A percentile compares a stretch with the other conserved stretches of the same genome.
These are phyloP conservation scores for Pulveroboletus sp. DNA, from an alignment of 768 basidiomycete genomes.

Conservation along the genomic window DNA sequence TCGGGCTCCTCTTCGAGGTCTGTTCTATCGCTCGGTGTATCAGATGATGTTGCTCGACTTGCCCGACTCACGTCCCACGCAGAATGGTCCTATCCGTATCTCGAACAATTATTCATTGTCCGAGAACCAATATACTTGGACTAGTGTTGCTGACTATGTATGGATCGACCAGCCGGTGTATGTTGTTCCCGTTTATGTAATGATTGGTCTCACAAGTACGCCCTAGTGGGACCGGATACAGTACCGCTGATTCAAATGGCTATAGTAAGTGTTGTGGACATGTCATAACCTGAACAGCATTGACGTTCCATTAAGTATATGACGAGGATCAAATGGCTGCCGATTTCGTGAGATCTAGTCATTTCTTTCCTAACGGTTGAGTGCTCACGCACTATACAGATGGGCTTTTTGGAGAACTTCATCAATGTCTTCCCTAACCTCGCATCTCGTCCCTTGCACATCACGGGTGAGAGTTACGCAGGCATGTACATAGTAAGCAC, in stretches of 20 bases:
- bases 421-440: constrained; percentile 72
- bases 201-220: constrained; percentile 1
- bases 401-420: constrained; percentile 67
- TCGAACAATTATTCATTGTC: constrained; percentile 44
- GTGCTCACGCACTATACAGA: constrained; percentile 34
- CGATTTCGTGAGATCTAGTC: constrained; percentile 38
- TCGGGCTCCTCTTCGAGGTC: constrained; percentile 61
- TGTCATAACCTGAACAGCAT: background rate
- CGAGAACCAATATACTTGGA: constrained; percentile 55
- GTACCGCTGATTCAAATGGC: constrained; percentile 58
- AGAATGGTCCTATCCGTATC: constrained; percentile 71
- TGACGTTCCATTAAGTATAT: constrained; percentile 34
- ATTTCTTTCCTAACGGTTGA: background rate
- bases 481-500: constrained; percentile 61
- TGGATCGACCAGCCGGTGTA: constrained; percentile 74
- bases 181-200: constrained; percentile 5
- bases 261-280: constrained; percentile 42
- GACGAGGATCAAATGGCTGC: constrained; percentile 64
- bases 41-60: background rate
- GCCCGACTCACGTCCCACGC: background rate
- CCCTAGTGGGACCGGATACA: constrained; percentile 53
- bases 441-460: constrained; percentile 57
- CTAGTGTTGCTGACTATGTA: constrained; percentile 57
- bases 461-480: constrained; percentile 74
- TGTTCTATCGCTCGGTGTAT: constrained; percentile 9